phyloP scores from a whole-genome alignment of 192 early-diverging fungal species.

The Piromyces finnis region DNA sequence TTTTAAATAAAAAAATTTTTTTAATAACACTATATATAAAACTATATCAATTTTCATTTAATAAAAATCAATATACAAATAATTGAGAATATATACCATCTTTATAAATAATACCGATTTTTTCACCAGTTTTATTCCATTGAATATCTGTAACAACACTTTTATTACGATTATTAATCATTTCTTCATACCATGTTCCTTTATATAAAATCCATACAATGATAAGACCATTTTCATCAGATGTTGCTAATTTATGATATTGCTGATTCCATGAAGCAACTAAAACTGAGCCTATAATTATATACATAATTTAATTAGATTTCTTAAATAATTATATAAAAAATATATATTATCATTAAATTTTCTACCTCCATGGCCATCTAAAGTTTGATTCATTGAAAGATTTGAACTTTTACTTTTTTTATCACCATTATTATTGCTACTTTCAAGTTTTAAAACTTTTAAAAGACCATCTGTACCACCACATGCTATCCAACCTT shows the following conservation, averaged over 20 bases:
- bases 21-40: no score
- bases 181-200: conserved; percentile 46
- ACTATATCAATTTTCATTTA: no score
- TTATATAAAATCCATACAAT: conserved; percentile 51
- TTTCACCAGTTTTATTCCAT: conserved; percentile 29
- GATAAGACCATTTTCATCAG: conserved; percentile 36
- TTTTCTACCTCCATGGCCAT: conserved; percentile 17
- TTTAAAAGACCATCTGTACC: conserved; percentile 41
- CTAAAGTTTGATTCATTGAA: conserved; percentile 43
- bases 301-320: neutral
- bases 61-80: no score
- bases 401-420: conserved; percentile 13
- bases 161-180: conserved; percentile 50
- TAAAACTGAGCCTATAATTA: conserved; percentile 17
- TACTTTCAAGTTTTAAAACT: conserved; percentile 31
- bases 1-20: neutral
- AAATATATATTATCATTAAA: no score
- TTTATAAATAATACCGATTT: conserved; percentile 38
- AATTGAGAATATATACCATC: conserved; percentile 14
- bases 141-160: conserved; percentile 37
- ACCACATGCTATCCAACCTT: conserved; percentile 44
- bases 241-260: conserved; percentile 34
- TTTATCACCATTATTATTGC: neutral
- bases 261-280: conserved; percentile 34
- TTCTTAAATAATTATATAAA: no score